These are phyloP conservation scores for Hansenula sp. DNA, from an alignment of 1,139 yeast species.

Conservation along the genomic window DNA sequence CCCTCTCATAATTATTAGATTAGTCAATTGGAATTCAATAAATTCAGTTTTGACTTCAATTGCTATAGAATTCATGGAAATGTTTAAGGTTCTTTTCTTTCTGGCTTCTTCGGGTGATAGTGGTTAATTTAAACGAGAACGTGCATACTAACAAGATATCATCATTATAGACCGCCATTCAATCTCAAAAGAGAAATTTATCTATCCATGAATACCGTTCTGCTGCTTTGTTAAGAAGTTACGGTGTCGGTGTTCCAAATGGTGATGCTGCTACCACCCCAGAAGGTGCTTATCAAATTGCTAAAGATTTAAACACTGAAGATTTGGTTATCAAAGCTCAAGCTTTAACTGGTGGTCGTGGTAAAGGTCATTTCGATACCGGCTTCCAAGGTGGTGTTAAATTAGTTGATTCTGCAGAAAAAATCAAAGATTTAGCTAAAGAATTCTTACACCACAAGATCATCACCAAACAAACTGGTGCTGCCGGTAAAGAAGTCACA, in stretches of 20 bases:
- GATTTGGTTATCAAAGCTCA: slow-evolving; percentile 97
- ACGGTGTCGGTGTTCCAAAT: slow-evolving; percentile 87
- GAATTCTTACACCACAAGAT: slow-evolving; percentile 91
- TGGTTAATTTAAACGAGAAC: background rate
- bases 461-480: slow-evolving; percentile 97
- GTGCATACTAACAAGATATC: background rate
- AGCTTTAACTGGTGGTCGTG: slow-evolving; percentile 99
- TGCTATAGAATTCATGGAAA: too few relatives aligned
- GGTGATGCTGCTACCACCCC: slow-evolving; percentile 92
- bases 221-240: slow-evolving; percentile 74
- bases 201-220: slow-evolving; percentile 97
- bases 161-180: slow-evolving; percentile 12
- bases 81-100: too few relatives aligned
- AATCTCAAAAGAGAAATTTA: slow-evolving; percentile 55
- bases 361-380: slow-evolving; percentile 95
- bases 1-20: too few relatives aligned
- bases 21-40: too few relatives aligned
- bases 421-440: slow-evolving; percentile 81
- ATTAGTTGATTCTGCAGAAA: slow-evolving; percentile 79
- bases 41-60: too few relatives aligned
- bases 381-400: slow-evolving; percentile 98
- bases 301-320: slow-evolving; percentile 61
- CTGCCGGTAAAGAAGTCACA: slow-evolving; percentile 94
- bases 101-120: too few relatives aligned
- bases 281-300: slow-evolving; percentile 81